A percentile compares a stretch with the other conserved stretches of the same genome.
phyloP scores from a whole-genome alignment of 2,329 filamentous ascomycete species.

The Penicillium sp. region DNA sequence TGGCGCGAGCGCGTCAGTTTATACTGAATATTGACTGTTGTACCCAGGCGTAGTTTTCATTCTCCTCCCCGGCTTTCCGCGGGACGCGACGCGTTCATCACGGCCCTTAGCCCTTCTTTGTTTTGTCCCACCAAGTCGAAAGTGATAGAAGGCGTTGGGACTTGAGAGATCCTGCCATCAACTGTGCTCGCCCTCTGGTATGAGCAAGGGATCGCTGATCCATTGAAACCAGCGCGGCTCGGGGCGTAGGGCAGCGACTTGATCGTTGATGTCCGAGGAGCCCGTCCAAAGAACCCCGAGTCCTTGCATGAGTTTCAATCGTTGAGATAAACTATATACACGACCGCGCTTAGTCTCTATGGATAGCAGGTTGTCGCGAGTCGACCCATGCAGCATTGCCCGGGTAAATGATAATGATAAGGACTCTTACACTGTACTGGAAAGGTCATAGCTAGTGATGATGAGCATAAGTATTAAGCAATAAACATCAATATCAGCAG shows the following conservation, averaged over 20 bases:
- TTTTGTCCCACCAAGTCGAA: not conserved
- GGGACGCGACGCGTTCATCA: conserved; percentile 1
- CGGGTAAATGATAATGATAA: not conserved
- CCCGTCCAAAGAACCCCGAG: not conserved
- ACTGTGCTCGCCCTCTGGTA: conserved; percentile 2
- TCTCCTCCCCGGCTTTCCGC: not conserved
- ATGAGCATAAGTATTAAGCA: not conserved
- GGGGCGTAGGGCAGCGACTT: not conserved
- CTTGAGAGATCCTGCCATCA: not conserved
- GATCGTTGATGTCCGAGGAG: not conserved
- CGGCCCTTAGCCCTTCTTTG: not conserved
- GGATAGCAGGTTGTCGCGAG: conserved; percentile 1
- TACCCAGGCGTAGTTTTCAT: not conserved
- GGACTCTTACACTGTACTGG: not conserved
- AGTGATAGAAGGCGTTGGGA: not conserved
- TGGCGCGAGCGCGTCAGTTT: not conserved
- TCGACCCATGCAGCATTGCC: conserved; percentile 8
- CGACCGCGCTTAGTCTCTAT: conserved; percentile 9
- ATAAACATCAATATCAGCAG: not conserved
- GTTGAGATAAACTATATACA: not conserved
- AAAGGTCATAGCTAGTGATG: no score
- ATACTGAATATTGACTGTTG: no score
- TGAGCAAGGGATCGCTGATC: conserved; percentile 18
- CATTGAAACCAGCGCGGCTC: conserved; percentile 5
- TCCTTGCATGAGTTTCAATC: conserved; percentile 11